phyloP scores from a whole-genome alignment of 768 basidiomycete species.

The Paxillus rubicundulus region DNA sequence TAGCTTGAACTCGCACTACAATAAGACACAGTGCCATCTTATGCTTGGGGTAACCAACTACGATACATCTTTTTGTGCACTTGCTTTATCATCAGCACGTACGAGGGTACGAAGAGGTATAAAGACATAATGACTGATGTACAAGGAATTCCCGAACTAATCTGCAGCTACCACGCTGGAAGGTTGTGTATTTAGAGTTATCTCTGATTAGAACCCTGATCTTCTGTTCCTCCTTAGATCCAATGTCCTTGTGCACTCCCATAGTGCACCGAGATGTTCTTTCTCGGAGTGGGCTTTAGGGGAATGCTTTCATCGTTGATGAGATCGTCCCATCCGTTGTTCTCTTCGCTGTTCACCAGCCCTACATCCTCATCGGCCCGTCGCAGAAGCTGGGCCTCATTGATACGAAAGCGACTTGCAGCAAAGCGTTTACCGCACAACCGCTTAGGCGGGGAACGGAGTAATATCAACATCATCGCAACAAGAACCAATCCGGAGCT shows the following conservation, averaged over 20 bases:
- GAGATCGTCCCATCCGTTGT: neutral
- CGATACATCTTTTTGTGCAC: neutral
- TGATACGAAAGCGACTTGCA: constrained; percentile 1
- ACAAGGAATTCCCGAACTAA: neutral
- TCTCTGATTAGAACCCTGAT: neutral
- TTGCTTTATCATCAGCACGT: neutral
- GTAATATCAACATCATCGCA: neutral
- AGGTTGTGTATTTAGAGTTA: neutral
- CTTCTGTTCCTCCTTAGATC: neutral
- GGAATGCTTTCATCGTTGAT: neutral
- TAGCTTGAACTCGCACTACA: neutral
- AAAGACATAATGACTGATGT: constrained; percentile 1
- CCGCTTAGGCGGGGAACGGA: neutral
- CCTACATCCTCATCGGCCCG: constrained; percentile 1
- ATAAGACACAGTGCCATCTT: neutral
- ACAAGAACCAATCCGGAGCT: neutral
- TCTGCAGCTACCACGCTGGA: neutral
- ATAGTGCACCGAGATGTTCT: neutral
- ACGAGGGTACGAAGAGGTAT: neutral
- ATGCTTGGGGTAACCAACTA: neutral
- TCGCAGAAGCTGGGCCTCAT: neutral
- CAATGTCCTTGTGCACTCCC: neutral
- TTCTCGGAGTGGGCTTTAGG: constrained; percentile 4
- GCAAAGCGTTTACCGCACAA: neutral
- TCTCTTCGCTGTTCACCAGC: neutral